phyloP scores from a whole-genome alignment of 225 moss, liverwort and hornwort genomes.

The Anthoceros angustus region DNA sequence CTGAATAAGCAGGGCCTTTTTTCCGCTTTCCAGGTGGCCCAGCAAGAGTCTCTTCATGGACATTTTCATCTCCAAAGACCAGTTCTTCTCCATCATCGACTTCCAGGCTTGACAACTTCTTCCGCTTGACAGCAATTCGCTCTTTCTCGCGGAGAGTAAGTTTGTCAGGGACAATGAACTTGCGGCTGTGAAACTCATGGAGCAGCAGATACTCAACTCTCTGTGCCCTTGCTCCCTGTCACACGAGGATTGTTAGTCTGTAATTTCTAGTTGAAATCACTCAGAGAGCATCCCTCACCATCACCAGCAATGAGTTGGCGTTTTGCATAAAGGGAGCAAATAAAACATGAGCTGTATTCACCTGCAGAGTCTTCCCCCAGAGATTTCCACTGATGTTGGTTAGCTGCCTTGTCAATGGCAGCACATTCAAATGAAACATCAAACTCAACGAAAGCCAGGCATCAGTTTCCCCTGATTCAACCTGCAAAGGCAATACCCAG shows the following conservation, averaged over 20 bases:
- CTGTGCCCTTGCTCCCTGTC: constrained; percentile 89
- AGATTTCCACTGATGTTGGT: constrained; percentile 97
- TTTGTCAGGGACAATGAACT: constrained; percentile 93
- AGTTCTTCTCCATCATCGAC: constrained; percentile 15
- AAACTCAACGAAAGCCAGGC: constrained; percentile 84
- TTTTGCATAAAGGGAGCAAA: neutral
- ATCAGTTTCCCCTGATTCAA: constrained; percentile 94
- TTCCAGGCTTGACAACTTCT: constrained; percentile 19
- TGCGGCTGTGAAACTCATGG: constrained; percentile 81
- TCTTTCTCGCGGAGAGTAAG: constrained; percentile 73
- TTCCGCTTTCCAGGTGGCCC: constrained; percentile 49
- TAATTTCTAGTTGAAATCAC: neutral
- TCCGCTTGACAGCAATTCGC: constrained; percentile 57
- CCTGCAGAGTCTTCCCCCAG: constrained; percentile 94
- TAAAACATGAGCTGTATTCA: constrained; percentile 9
- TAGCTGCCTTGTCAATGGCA: constrained; percentile 90
- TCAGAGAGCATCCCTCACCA: neutral
- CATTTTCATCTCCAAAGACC: constrained; percentile 33
- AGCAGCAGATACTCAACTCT: constrained; percentile 88
- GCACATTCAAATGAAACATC: constrained; percentile 91
- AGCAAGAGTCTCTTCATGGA: constrained; percentile 20
- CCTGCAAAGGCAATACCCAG: constrained; percentile 25
- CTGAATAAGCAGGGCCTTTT: constrained; percentile 85
- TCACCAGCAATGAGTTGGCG: neutral
- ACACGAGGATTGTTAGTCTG: constrained; percentile 3